These are phyloP conservation scores for Trichoderma koningiopsis DNA, from an alignment of 2,329 filamentous ascomycete species.

Conservation along the genomic window DNA sequence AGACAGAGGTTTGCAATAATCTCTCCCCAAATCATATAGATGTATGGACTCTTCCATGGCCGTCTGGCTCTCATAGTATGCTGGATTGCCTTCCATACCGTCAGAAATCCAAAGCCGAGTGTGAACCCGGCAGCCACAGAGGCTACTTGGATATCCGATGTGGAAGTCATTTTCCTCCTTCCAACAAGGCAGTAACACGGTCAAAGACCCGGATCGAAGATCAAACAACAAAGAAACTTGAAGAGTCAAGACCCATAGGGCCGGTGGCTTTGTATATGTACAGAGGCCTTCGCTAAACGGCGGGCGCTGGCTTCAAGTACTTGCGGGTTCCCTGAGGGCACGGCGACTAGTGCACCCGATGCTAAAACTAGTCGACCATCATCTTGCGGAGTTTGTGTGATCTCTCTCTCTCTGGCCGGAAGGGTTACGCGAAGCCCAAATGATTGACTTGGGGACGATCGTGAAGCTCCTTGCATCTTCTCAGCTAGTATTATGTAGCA, in stretches of 20 bases:
- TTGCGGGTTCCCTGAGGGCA: not conserved
- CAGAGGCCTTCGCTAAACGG: not conserved
- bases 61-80: slow-evolving; percentile 16
- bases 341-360: not conserved
- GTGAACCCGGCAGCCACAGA: slow-evolving; percentile 19
- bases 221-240: not conserved
- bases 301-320: not conserved
- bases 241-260: not conserved
- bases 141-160: slow-evolving; percentile 15
- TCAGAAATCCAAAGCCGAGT: slow-evolving; percentile 15
- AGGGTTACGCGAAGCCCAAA: not conserved
- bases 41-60: slow-evolving; percentile 30
- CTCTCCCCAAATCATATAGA: slow-evolving; percentile 37
- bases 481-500: not conserved
- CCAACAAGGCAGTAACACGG: not conserved
- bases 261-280: slow-evolving; percentile 1
- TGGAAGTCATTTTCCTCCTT: not conserved
- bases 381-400: not conserved
- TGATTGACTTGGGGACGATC: slow-evolving; percentile 7
- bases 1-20: slow-evolving; percentile 33
- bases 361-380: not conserved
- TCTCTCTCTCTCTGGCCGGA: not conserved
- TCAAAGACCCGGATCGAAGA: not conserved
- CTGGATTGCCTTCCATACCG: slow-evolving; percentile 13
- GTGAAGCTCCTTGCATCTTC: not conserved